Evolutionary conservation across 768 basidiomycete species (phyloP).

Genomic region (Trametopsis cervina): DNA sequence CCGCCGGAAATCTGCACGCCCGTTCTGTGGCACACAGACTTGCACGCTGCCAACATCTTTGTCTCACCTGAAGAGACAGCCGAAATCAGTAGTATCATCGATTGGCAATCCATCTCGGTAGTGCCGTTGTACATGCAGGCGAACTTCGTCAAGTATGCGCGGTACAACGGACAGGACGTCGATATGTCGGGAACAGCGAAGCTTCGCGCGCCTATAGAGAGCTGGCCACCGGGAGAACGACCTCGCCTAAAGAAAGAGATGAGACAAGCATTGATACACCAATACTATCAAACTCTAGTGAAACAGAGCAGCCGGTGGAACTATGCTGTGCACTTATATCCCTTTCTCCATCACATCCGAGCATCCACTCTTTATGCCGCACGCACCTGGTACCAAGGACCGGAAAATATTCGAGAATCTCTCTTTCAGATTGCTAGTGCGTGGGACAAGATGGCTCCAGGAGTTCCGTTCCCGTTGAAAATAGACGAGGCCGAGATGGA

Average conservation of each 20-base stretch:
- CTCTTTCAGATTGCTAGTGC: background rate
- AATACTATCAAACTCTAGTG: background rate
- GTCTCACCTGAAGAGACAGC: background rate
- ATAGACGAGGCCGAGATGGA: background rate
- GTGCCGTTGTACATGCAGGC: slow-evolving; percentile 1
- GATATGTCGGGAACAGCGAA: background rate
- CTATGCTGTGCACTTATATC: background rate
- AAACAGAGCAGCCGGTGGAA: background rate
- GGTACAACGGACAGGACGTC: background rate
- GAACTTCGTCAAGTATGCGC: background rate
- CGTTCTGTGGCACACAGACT: background rate
- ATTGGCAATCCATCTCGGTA: slow-evolving; percentile 1
- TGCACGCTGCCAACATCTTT: background rate
- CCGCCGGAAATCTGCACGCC: background rate
- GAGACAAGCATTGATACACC: background rate
- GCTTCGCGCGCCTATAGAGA: background rate
- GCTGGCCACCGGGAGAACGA: background rate
- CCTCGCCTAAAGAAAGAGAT: background rate
- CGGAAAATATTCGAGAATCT: background rate
- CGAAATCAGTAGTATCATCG: slow-evolving; percentile 1
- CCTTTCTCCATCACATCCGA: background rate
- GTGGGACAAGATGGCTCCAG: background rate
- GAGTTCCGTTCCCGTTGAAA: background rate
- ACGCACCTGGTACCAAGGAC: background rate
- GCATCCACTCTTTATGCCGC: background rate